phyloP scores from a whole-genome alignment of 2,329 filamentous ascomycete genomes.

The Fusarium sp. region DNA sequence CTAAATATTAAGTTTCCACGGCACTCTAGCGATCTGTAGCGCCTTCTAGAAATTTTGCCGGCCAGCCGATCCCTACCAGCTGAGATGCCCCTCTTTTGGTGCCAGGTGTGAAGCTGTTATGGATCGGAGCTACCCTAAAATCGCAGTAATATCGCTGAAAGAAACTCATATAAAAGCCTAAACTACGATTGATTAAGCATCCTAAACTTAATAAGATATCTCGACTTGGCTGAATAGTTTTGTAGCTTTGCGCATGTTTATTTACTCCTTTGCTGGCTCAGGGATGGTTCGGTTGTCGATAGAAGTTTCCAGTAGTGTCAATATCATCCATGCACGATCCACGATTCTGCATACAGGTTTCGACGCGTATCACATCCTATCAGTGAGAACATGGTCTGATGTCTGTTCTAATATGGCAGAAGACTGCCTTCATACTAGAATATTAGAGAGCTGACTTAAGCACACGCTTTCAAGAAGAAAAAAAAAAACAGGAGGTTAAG shows the following conservation, averaged over 20 bases:
- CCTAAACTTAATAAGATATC: not conserved
- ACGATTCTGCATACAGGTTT: not conserved
- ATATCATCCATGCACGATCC: slow-evolving; percentile 8
- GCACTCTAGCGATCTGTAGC: slow-evolving; percentile 44
- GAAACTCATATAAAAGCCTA: no score
- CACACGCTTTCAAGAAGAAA: no score
- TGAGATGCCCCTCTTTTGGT: slow-evolving; percentile 6
- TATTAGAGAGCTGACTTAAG: no score
- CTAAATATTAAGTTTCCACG: slow-evolving; percentile 42
- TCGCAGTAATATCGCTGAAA: not conserved
- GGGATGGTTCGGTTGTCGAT: not conserved
- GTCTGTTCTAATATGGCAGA: no score
- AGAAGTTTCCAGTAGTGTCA: slow-evolving; percentile 11
- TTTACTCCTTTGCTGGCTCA: no score
- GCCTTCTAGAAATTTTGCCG: slow-evolving; percentile 47
- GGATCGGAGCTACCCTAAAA: not conserved
- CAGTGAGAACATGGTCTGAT: no score
- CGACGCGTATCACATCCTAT: no score
- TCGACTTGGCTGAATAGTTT: not conserved
- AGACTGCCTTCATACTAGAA: no score
- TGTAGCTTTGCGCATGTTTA: not conserved
- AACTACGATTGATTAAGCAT: no score
- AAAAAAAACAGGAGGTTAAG: no score
- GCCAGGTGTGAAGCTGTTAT: not conserved
- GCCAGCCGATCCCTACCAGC: not conserved